Evolutionary conservation across 306 rosid species (phyloP).

Genomic region (Parietaria judaica): DNA sequence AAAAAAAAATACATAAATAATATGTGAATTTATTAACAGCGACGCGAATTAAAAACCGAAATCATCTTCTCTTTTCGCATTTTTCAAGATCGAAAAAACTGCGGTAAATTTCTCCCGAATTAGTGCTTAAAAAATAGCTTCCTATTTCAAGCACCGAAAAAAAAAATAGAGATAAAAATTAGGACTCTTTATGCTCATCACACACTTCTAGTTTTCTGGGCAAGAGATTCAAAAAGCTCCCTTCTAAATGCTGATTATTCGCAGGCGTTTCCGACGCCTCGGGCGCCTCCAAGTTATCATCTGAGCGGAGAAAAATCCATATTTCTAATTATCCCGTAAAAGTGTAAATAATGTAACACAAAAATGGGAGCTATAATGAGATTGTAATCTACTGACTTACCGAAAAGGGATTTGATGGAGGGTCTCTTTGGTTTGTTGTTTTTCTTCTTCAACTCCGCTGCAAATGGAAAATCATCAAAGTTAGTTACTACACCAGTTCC

Average conservation of each 20-base stretch:
- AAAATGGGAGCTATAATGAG: slow-evolving; percentile 10
- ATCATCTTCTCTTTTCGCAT: neutral
- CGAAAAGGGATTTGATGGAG: slow-evolving; percentile 74
- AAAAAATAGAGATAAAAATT: slow-evolving; percentile 12
- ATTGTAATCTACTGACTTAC: slow-evolving; percentile 36
- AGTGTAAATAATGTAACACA: neutral
- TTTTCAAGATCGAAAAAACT: slow-evolving; percentile 9
- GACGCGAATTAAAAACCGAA: slow-evolving; percentile 11
- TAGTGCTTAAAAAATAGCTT: slow-evolving; percentile 20
- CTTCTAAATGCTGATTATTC: slow-evolving; percentile 33
- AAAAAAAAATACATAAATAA: slow-evolving; percentile 1
- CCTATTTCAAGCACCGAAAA: neutral
- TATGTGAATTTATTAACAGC: slow-evolving; percentile 22
- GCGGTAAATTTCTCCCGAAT: slow-evolving; percentile 14
- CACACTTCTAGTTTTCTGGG: slow-evolving; percentile 52
- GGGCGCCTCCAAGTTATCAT: slow-evolving; percentile 41
- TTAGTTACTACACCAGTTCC: slow-evolving; percentile 1
- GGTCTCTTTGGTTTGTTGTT: slow-evolving; percentile 65
- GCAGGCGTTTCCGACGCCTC: slow-evolving; percentile 43
- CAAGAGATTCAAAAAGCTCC: slow-evolving; percentile 72
- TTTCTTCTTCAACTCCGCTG: slow-evolving; percentile 92
- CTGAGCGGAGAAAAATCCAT: slow-evolving; percentile 23
- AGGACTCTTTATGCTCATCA: slow-evolving; percentile 27
- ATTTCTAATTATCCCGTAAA: neutral
- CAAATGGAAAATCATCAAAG: slow-evolving; percentile 19